Percentiles rank a stretch among this genome's conserved stretches.
phyloP scores from a whole-genome alignment of 1,284 basidiomycete species.

The Veloporphyrellus conicus region DNA sequence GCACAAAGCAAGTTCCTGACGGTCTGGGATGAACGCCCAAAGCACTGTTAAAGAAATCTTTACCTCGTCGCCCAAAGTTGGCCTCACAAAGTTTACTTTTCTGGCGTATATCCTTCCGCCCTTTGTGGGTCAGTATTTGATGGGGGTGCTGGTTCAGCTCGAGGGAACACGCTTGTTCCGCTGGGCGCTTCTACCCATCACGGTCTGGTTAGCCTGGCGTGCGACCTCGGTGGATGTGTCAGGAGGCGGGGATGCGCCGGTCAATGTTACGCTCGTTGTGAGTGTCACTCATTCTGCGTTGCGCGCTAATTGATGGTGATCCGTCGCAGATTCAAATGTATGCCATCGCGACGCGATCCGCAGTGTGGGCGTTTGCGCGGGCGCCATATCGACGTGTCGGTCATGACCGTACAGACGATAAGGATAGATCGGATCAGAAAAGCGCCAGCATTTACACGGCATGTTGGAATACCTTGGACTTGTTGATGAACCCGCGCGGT shows the following conservation, averaged over 20 bases:
- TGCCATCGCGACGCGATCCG: conserved; percentile 15
- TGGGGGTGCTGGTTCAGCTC: conserved; percentile 29
- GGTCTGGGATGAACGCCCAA: not conserved
- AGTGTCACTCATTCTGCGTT: conserved; percentile 2
- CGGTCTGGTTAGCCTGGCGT: conserved; percentile 21
- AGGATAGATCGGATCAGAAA: not conserved
- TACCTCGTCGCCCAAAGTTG: not conserved
- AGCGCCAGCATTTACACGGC: conserved; percentile 4
- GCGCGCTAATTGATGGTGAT: not conserved
- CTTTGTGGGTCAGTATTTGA: conserved; percentile 22
- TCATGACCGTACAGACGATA: not conserved
- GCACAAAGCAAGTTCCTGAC: not conserved
- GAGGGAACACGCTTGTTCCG: conserved; percentile 19
- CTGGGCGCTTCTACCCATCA: conserved; percentile 20
- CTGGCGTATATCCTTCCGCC: conserved; percentile 21
- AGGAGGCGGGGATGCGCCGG: conserved; percentile 10
- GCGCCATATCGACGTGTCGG: conserved; percentile 12
- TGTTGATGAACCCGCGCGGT: conserved; percentile 22
- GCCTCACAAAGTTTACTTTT: conserved; percentile 10
- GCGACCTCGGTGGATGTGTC: conserved; percentile 22
- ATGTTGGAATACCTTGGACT: conserved; percentile 28
- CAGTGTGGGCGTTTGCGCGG: conserved; percentile 18
- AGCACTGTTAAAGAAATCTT: conserved; percentile 4
- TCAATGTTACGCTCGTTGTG: conserved; percentile 20
- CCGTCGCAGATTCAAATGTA: conserved; percentile 19